Conservation (phyloP, 306 rosid species). For the Oemleria cerasiformis region DNA sequence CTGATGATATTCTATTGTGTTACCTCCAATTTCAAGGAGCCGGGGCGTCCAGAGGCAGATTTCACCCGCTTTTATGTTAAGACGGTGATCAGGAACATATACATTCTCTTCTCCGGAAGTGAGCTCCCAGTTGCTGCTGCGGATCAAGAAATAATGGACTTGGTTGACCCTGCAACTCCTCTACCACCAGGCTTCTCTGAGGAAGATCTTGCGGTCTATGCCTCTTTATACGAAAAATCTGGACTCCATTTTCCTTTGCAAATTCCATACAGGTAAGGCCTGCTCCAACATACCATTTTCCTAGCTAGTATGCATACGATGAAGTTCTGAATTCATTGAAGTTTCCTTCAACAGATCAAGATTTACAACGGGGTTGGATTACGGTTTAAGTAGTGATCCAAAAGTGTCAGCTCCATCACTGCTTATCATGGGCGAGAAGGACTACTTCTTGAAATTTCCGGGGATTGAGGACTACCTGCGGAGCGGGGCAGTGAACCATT, state of each 20-base stretch:
- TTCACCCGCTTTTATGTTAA: constrained; percentile 54
- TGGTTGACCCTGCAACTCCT: constrained; percentile 51
- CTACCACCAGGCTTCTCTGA: constrained; percentile 60
- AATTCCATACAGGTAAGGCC: constrained; percentile 56
- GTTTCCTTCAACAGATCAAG: constrained; percentile 1
- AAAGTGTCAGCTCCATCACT: constrained; percentile 42
- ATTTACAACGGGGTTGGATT: constrained; percentile 20
- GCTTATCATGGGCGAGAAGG: constrained; percentile 53
- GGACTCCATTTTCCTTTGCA: constrained; percentile 56
- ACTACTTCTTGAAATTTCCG: constrained; percentile 35
- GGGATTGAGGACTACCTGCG: constrained; percentile 44
- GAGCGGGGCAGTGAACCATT: constrained; percentile 39
- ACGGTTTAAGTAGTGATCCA: constrained; percentile 35
- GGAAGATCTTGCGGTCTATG: constrained; percentile 49
- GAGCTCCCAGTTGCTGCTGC: constrained; percentile 49
- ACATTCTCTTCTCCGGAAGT: constrained; percentile 53
- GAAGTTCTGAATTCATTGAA: neutral
- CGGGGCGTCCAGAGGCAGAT: constrained; percentile 58
- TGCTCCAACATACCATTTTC: no score
- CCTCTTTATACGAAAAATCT: constrained; percentile 50
- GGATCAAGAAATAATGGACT: constrained; percentile 60
- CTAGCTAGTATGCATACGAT: no score
- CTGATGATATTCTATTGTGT: neutral
- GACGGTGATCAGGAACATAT: constrained; percentile 49
- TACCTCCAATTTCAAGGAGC: constrained; percentile 33